phyloP scores from a whole-genome alignment of 768 basidiomycete genomes.

The Amyloporia xantha region DNA sequence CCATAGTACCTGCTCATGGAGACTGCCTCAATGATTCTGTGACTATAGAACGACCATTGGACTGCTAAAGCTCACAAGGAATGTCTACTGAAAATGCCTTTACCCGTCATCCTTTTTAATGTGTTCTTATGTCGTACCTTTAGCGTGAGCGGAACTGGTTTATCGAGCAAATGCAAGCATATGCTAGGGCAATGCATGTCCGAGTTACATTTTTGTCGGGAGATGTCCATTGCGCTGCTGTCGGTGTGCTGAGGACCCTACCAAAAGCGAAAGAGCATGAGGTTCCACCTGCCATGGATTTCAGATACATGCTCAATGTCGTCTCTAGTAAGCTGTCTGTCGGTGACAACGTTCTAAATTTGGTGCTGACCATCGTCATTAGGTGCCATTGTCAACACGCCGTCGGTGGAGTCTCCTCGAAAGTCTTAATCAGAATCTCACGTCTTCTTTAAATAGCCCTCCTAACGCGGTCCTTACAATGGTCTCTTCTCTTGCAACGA shows the following conservation, averaged over 20 bases:
- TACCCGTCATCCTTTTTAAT: no score
- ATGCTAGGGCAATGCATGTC: conserved; percentile 54
- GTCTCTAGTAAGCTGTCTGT: conserved; percentile 53
- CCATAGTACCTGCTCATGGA: not conserved
- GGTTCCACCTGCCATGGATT: conserved; percentile 51
- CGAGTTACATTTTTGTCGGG: conserved; percentile 87
- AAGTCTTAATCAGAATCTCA: not conserved
- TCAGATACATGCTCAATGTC: conserved; percentile 88
- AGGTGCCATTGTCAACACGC: conserved; percentile 96
- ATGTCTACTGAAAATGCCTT: no score
- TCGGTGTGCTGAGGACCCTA: conserved; percentile 70
- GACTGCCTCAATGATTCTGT: not conserved
- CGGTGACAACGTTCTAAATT: not conserved
- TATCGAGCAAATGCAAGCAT: conserved; percentile 68
- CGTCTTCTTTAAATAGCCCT: conserved; percentile 30
- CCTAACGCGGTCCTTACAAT: conserved; percentile 68
- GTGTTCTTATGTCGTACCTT: no score
- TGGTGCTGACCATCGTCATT: conserved; percentile 1
- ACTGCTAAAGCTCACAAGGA: conserved; percentile 78
- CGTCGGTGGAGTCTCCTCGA: conserved; percentile 41
- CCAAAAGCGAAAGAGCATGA: conserved; percentile 40
- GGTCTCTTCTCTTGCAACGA: conserved; percentile 74
- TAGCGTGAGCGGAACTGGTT: conserved; percentile 91
- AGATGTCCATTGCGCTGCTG: conserved; percentile 90
- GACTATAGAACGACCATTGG: conserved; percentile 81